phyloP scores from a whole-genome alignment of 129 eudicot species.

The Apium graveolens region DNA sequence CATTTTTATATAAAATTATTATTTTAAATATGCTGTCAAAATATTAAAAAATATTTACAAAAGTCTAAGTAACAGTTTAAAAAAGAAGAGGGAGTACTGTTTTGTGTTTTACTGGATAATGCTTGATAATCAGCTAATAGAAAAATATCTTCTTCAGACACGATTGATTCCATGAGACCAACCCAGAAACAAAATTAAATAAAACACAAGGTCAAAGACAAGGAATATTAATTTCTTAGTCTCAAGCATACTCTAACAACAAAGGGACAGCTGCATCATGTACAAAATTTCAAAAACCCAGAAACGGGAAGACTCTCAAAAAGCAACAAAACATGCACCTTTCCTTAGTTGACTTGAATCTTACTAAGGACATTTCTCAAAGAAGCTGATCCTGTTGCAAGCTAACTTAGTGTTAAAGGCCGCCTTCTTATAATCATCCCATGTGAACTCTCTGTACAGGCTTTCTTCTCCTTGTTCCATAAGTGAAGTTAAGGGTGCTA shows the following conservation, averaged over 20 bases:
- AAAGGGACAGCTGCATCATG: background rate
- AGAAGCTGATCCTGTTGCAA: constrained; percentile 27
- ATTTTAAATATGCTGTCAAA: too few species aligned
- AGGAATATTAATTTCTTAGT: background rate
- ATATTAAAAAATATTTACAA: too few species aligned
- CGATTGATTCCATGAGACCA: too few species aligned
- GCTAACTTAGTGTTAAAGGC: constrained; percentile 32
- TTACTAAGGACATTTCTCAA: constrained; percentile 20
- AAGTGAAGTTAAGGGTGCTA: constrained; percentile 26
- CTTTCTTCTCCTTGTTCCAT: constrained; percentile 32
- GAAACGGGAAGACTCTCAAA: background rate
- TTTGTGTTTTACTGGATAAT: too few species aligned
- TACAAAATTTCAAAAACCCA: background rate
- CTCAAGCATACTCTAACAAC: background rate
- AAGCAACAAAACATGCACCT: background rate
- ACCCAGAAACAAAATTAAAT: too few species aligned
- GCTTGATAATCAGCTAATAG: too few species aligned
- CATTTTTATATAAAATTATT: too few species aligned
- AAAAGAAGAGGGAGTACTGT: too few species aligned
- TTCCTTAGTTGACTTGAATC: background rate
- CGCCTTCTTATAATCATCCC: constrained; percentile 40
- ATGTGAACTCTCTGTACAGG: constrained; percentile 38
- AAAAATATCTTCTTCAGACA: too few species aligned
- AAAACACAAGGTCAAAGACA: too few species aligned
- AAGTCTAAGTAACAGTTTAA: too few species aligned